Percentiles rank a stretch among this genome's conserved stretches.
phyloP scores from a whole-genome alignment of 805 yeast species.

The Cyberlindnera maritima region DNA sequence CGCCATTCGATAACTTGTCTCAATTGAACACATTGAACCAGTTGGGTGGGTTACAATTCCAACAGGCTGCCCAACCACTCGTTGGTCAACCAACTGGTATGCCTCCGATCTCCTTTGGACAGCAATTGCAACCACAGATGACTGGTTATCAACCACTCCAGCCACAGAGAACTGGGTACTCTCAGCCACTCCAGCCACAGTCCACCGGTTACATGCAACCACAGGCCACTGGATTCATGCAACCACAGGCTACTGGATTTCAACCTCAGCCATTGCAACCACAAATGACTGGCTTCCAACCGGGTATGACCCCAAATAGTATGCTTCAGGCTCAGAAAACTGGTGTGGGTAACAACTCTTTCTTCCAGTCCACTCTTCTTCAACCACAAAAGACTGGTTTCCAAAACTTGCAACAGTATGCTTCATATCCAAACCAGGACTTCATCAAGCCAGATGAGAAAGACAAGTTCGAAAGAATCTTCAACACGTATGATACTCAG shows the following conservation, averaged over 20 bases:
- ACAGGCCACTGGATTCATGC: slow-evolving; percentile 33
- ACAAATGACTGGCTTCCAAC: slow-evolving; percentile 28
- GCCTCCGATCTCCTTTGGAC: slow-evolving; percentile 23
- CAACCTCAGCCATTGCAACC: slow-evolving; percentile 33
- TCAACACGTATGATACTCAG: slow-evolving; percentile 78
- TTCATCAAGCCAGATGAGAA: slow-evolving; percentile 87
- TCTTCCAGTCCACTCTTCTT: slow-evolving; percentile 34
- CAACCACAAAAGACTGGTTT: slow-evolving; percentile 31
- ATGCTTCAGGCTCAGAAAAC: slow-evolving; percentile 65
- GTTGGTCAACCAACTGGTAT: slow-evolving; percentile 22
- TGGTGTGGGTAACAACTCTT: slow-evolving; percentile 44
- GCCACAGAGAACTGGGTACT: slow-evolving; percentile 30
- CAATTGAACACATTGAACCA: slow-evolving; percentile 33
- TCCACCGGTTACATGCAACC: slow-evolving; percentile 31
- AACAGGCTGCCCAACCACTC: slow-evolving; percentile 23
- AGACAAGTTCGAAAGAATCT: slow-evolving; percentile 79
- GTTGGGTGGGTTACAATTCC: slow-evolving; percentile 33
- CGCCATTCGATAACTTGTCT: slow-evolving; percentile 40
- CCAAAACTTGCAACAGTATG: slow-evolving; percentile 27
- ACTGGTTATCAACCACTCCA: slow-evolving; percentile 33
- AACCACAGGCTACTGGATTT: slow-evolving; percentile 33
- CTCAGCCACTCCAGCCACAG: slow-evolving; percentile 33
- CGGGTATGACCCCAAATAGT: slow-evolving; percentile 25
- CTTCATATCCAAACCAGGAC: slow-evolving; percentile 41
- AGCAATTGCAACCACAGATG: slow-evolving; percentile 29